Percentiles rank a stretch among this genome's conserved stretches.
These are phyloP conservation scores for Hymenoscyphus repandus DNA, from an alignment of 2,329 filamentous ascomycete genomes.

Conservation along the genomic window DNA sequence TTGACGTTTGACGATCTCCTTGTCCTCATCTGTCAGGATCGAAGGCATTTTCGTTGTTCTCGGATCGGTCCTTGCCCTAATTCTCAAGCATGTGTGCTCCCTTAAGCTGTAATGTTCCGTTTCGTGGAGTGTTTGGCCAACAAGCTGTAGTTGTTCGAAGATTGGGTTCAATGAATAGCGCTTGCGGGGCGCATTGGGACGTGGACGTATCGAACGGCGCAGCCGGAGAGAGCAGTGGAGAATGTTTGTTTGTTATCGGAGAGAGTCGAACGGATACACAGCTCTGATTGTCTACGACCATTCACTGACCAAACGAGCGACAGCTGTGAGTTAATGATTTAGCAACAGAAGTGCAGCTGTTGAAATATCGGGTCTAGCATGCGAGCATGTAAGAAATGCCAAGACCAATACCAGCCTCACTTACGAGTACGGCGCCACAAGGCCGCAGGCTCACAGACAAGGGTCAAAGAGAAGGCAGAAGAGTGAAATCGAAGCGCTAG, in stretches of 20 bases:
- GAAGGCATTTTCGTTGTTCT: slow-evolving; percentile 28
- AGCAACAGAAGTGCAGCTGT: background rate
- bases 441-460: background rate
- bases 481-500: too few relatives aligned
- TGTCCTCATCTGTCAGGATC: slow-evolving; percentile 84
- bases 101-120: slow-evolving; percentile 15
- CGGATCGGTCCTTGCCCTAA: slow-evolving; percentile 5
- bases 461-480: too few relatives aligned
- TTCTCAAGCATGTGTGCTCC: slow-evolving; percentile 4
- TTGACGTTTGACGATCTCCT: slow-evolving; percentile 90
- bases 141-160: slow-evolving; percentile 23
- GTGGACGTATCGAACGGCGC: slow-evolving; percentile 3
- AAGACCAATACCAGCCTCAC: too few relatives aligned
- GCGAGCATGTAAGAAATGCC: background rate
- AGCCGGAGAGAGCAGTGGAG: background rate
- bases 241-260: too few relatives aligned
- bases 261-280: background rate
- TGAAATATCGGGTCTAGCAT: background rate
- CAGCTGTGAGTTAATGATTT: background rate
- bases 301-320: background rate
- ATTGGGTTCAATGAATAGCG: slow-evolving; percentile 22
- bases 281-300: background rate
- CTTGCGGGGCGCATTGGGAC: slow-evolving; percentile 24
- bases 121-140: slow-evolving; percentile 16
- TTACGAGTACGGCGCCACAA: too few relatives aligned